Conservation (phyloP, 2,329 filamentous ascomycete genomes). For the Metarhizium robertsii region DNA sequence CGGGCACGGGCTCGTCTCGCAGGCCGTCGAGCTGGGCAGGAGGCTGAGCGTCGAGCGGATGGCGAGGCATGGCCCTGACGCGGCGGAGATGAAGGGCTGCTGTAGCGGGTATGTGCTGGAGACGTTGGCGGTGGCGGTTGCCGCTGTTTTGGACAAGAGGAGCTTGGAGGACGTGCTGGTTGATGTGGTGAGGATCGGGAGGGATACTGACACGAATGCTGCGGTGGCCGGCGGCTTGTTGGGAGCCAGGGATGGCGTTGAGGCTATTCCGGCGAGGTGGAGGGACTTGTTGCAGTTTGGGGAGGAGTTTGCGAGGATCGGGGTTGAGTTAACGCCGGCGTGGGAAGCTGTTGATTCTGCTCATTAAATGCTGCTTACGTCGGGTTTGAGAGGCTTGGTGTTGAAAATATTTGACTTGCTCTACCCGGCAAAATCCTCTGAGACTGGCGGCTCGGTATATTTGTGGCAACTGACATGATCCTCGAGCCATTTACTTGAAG, state of each 20-base stretch:
- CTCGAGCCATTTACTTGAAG: too few relatives aligned
- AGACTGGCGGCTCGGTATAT: too few relatives aligned
- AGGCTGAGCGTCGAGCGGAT: slow-evolving; percentile 7
- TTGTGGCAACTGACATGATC: too few relatives aligned
- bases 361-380: background rate
- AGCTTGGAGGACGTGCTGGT: slow-evolving; percentile 33
- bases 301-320: background rate
- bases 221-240: background rate
- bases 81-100: slow-evolving; percentile 14
- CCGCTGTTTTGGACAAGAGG: slow-evolving; percentile 30
- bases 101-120: slow-evolving; percentile 34
- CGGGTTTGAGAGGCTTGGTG: too few relatives aligned
- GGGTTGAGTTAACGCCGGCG: background rate
- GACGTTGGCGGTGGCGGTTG: slow-evolving; percentile 29
- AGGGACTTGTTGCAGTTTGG: background rate
- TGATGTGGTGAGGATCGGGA: slow-evolving; percentile 25
- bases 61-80: slow-evolving; percentile 21
- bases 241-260: background rate
- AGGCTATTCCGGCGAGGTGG: background rate
- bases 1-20: background rate
- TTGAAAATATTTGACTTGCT: too few relatives aligned
- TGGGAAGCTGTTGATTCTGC: too few relatives aligned
- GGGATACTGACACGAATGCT: background rate
- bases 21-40: background rate
- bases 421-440: too few relatives aligned